Evolutionary conservation across 1,139 yeast species (phyloP).

Genomic region (Magnusiomyces clavatus): DNA sequence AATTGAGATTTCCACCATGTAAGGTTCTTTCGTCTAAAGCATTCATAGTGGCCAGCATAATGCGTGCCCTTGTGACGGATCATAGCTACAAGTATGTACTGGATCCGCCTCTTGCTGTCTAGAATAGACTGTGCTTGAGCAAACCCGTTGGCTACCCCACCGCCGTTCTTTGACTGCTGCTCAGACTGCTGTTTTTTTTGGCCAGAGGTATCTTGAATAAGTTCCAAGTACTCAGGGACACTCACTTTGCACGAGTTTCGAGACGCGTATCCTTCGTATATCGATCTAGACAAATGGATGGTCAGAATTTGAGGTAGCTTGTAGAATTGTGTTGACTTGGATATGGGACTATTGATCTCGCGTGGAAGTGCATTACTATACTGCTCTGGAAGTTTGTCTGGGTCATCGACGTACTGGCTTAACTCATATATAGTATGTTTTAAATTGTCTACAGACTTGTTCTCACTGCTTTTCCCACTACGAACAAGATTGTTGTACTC

Average conservation of each 20-base stretch:
- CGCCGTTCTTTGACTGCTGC: constrained; percentile 31
- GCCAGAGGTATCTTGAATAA: constrained; percentile 30
- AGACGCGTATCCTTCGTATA: constrained; percentile 62
- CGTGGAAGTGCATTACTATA: constrained; percentile 34
- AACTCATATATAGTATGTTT: constrained; percentile 18
- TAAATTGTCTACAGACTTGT: constrained; percentile 1
- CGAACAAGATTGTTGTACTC: too few species aligned
- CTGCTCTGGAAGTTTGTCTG: constrained; percentile 26
- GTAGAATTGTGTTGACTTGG: constrained; percentile 52
- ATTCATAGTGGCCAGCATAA: constrained; percentile 68
- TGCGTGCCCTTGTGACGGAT: constrained; percentile 87
- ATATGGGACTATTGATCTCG: constrained; percentile 52
- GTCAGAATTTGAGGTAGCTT: constrained; percentile 65
- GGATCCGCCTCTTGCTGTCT: constrained; percentile 18
- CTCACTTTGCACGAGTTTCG: constrained; percentile 71
- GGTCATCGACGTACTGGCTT: constrained; percentile 17
- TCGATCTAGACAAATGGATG: constrained; percentile 75
- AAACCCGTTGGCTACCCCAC: constrained; percentile 19
- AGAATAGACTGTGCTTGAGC: constrained; percentile 3
- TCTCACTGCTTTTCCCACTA: constrained; percentile 24
- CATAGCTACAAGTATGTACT: constrained; percentile 58
- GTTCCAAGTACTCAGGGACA: constrained; percentile 50
- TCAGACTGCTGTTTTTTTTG: constrained; percentile 32
- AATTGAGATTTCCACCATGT: constrained; percentile 21
- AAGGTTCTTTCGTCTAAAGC: constrained; percentile 30